Evolutionary conservation across 495 filamentous ascomycete species (phyloP), one percentile per base, ranked within the genome.

Genomic region (Astrocystis sublimbata): DNA sequence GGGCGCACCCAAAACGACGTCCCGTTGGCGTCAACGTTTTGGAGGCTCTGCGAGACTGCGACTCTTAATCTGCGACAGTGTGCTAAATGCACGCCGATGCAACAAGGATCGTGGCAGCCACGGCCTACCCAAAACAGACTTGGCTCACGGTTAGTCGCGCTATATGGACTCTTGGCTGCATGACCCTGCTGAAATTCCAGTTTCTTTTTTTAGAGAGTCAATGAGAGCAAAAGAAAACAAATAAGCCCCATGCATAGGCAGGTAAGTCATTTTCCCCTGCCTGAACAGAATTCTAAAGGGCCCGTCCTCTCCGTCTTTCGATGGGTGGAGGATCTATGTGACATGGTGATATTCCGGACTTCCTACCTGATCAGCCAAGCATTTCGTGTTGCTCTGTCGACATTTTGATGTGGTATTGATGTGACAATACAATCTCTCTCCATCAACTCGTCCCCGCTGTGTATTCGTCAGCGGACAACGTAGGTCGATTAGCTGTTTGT

Each of bases 11-110:
- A n/a, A n/a, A n/a, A n/a, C n/a, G n/a, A n/a, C 1, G 15, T 38
- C 26, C 15, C 19, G 1, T 54, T 41, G 17, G 19, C 21, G 17
- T 13, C 12, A 24, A 30, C 35, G 21, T 13, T 30, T 42, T 24
- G 19, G 45, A 51, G 58, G 58, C 58, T 51, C 45, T 41, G 58
- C n/a, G n/a, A n/a, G n/a, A n/a, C n/a, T n/a, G n/a, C n/a, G n/a
- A n/a, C n/a, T n/a, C n/a, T n/a, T n/a, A n/a, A n/a, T n/a, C n/a
- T n/a, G n/a, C 57, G 21, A 26, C 33, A 21, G 9, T 49, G 46
- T 47, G 58, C 24, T 24, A 53, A 38, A 53, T 42, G 28, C 19
- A 26, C 4, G 28, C 31, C 15, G 4, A 21, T 21, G 33, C 35
- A 42, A 21, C 58, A 61, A 13, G 47, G 47, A 45, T 61, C 15